These are phyloP conservation scores for Dalbergia cultrata DNA, from an alignment of 306 rosid genomes.

Conservation along the genomic window DNA sequence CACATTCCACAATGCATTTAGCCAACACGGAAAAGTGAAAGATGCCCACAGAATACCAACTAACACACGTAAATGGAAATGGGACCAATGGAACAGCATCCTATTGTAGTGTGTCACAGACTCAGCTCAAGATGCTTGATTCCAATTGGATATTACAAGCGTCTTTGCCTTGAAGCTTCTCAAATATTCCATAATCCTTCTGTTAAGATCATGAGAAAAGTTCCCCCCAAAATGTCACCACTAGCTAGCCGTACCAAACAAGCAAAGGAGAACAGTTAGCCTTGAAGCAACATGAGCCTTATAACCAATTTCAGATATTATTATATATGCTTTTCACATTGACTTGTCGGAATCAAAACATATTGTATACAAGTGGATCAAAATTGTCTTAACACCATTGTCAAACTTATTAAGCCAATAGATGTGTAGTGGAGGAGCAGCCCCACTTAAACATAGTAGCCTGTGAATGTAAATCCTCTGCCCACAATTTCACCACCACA, in stretches of 20 bases:
- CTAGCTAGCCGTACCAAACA: not conserved
- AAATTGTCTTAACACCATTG: not conserved
- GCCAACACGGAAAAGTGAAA: not conserved
- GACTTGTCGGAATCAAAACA: slow-evolving; percentile 27
- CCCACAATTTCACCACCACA: slow-evolving; percentile 64
- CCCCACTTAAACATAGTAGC: slow-evolving; percentile 54
- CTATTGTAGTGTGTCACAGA: not conserved
- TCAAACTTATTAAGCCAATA: slow-evolving; percentile 20
- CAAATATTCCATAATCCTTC: not conserved
- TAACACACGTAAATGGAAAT: not conserved
- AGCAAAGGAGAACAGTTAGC: not conserved
- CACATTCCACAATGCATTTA: slow-evolving; percentile 18
- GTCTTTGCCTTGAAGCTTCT: slow-evolving; percentile 20
- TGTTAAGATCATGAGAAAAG: not conserved
- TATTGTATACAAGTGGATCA: slow-evolving; percentile 25
- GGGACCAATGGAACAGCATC: not conserved
- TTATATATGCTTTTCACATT: slow-evolving; percentile 40
- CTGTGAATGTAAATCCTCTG: slow-evolving; percentile 63
- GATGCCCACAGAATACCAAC: not conserved
- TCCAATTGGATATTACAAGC: not conserved
- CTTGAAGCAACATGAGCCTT: slow-evolving; percentile 38
- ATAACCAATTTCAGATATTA: slow-evolving; percentile 3
- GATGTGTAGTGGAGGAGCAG: slow-evolving; percentile 1
- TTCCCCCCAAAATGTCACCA: not conserved
- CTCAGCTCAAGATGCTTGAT: not conserved